These are phyloP conservation scores for Juglanconis oblonga DNA, from an alignment of 2,329 filamentous ascomycete genomes.

Conservation along the genomic window DNA sequence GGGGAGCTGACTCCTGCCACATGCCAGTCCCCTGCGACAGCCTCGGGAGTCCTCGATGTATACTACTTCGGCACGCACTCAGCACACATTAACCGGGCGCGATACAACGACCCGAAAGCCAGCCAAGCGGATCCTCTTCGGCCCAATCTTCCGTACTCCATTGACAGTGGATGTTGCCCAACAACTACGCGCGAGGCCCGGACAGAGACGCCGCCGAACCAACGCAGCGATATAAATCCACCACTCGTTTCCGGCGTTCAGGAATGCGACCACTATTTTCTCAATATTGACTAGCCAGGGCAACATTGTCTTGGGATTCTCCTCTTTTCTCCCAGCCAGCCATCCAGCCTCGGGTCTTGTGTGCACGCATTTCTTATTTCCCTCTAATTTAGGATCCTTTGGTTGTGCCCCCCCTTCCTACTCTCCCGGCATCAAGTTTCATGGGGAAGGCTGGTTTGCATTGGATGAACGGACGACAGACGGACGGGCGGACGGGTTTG, in stretches of 20 bases:
- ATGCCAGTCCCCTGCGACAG: not conserved
- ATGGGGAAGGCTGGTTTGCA: not conserved
- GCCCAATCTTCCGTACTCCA: not conserved
- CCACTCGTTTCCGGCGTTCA: slow-evolving; percentile 3
- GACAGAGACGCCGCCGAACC: not conserved
- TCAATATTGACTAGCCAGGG: not conserved
- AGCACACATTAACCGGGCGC: too few species aligned
- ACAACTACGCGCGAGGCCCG: not conserved
- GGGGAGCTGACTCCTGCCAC: not conserved
- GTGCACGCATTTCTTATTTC: not conserved
- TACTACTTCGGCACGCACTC: not conserved
- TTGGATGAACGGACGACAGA: not conserved
- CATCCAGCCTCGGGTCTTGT: not conserved
- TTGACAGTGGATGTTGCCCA: not conserved
- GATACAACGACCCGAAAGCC: not conserved
- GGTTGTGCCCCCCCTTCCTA: too few species aligned
- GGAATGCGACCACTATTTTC: not conserved
- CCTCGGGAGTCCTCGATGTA: not conserved
- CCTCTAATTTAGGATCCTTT: not conserved
- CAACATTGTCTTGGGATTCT: not conserved
- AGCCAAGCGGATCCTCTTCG: not conserved
- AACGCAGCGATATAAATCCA: not conserved
- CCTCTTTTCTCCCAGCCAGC: not conserved
- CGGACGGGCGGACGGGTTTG: not conserved
- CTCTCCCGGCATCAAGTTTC: too few species aligned